Evolutionary conservation across 129 eudicot species (phyloP).

Genomic region (Ambrosia artemisiifolia): DNA sequence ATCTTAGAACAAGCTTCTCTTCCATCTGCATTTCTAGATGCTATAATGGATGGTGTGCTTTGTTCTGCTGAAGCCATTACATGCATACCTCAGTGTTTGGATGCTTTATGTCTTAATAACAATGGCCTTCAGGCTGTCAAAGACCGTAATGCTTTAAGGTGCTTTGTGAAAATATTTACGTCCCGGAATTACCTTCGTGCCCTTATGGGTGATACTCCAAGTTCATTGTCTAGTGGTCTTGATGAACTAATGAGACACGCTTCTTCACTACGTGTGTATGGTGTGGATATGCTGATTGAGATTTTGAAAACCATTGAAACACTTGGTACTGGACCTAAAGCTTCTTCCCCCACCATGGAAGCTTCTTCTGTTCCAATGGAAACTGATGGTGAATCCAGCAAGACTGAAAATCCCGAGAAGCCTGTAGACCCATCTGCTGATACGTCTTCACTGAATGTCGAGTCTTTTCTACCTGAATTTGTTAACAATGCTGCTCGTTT

Average conservation of each 20-base stretch:
- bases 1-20: slow-evolving; percentile 89
- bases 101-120: slow-evolving; percentile 89
- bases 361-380: slow-evolving; percentile 80
- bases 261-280: slow-evolving; percentile 80
- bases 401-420: slow-evolving; percentile 41
- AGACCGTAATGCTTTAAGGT: slow-evolving; percentile 88
- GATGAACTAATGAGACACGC: slow-evolving; percentile 99
- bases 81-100: slow-evolving; percentile 98
- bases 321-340: slow-evolving; percentile 67
- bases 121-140: slow-evolving; percentile 91
- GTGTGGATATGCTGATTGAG: slow-evolving; percentile 91
- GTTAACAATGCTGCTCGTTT: slow-evolving; percentile 84
- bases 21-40: slow-evolving; percentile 93
- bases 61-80: slow-evolving; percentile 96
- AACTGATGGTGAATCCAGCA: slow-evolving; percentile 55
- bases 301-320: slow-evolving; percentile 64
- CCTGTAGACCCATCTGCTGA: slow-evolving; percentile 36
- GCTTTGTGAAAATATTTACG: slow-evolving; percentile 94
- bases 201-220: slow-evolving; percentile 77
- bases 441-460: slow-evolving; percentile 47
- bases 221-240: slow-evolving; percentile 84
- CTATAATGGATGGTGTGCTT: slow-evolving; percentile 89
- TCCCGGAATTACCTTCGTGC: slow-evolving; percentile 69
- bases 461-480: slow-evolving; percentile 79
- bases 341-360: slow-evolving; percentile 39